Conservation (phyloP, 306 rosid species). For the Cicer bijugum region DNA sequence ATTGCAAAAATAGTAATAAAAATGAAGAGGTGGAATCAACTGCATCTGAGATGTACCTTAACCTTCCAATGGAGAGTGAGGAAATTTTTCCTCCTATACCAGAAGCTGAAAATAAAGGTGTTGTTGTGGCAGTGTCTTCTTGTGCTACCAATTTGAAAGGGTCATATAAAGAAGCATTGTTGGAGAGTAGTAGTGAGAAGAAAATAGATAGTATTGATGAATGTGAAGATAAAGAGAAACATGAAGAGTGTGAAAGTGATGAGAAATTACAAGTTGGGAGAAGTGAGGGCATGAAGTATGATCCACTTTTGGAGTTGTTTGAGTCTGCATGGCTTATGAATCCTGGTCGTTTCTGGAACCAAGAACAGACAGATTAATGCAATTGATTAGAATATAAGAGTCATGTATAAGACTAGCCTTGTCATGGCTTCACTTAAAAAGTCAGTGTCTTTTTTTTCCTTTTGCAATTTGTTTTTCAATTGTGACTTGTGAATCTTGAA, state of each 20-base stretch:
- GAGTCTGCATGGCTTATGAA: constrained; percentile 74
- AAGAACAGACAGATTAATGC: neutral
- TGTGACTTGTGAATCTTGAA: constrained; percentile 1
- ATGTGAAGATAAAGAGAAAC: constrained; percentile 30
- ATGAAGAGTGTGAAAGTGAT: constrained; percentile 21
- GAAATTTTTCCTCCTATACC: constrained; percentile 45
- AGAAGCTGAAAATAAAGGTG: constrained; percentile 41
- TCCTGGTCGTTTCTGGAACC: constrained; percentile 13
- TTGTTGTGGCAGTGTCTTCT: constrained; percentile 3
- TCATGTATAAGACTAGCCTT: neutral
- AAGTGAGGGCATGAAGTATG: constrained; percentile 34
- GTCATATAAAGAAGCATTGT: constrained; percentile 46
- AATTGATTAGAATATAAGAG: constrained; percentile 13
- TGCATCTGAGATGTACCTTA: neutral
- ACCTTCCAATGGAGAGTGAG: constrained; percentile 4
- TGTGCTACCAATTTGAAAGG: constrained; percentile 16
- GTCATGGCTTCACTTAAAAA: neutral
- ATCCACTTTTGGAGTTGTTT: constrained; percentile 61
- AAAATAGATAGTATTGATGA: neutral
- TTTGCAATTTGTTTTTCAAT: constrained; percentile 29
- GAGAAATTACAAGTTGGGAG: constrained; percentile 22
- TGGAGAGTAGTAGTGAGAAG: constrained; percentile 50
- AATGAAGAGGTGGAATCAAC: neutral
- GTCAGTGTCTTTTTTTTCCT: neutral
- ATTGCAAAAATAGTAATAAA: constrained; percentile 14